A percentile compares a stretch with the other conserved stretches of the same genome.
These are phyloP conservation scores for Ceratonia siliqua DNA, from an alignment of 306 rosid genomes.

Conservation along the genomic window DNA sequence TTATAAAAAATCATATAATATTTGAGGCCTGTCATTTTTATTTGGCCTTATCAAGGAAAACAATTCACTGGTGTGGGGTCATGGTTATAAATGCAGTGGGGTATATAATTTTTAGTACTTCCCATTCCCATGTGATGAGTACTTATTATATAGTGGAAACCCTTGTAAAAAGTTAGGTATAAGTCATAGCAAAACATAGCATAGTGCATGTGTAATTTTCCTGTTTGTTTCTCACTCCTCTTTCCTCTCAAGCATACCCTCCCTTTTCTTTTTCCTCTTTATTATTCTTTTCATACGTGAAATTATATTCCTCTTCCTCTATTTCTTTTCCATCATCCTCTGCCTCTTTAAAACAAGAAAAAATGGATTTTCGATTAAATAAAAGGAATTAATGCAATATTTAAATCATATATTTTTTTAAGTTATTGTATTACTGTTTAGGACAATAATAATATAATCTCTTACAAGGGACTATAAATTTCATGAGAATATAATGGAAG, in stretches of 20 bases:
- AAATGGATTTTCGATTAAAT: background rate
- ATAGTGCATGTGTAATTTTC: background rate
- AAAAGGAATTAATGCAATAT: background rate
- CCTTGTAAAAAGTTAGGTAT: conserved; percentile 35
- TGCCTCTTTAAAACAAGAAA: background rate
- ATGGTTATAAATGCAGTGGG: conserved; percentile 32
- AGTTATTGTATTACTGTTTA: no score
- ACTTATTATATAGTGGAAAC: conserved; percentile 36
- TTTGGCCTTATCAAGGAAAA: conserved; percentile 13
- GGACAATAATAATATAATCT: no score
- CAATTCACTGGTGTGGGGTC: conserved; percentile 1
- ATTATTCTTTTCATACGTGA: conserved; percentile 19
- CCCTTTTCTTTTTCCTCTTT: background rate
- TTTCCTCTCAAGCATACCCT: background rate
- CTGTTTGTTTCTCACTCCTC: background rate
- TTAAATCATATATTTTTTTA: no score
- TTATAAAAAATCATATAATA: background rate
- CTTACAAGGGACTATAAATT: no score
- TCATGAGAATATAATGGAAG: no score
- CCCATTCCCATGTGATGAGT: conserved; percentile 26
- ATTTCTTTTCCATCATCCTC: background rate
- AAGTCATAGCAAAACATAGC: conserved; percentile 19
- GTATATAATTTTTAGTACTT: background rate
- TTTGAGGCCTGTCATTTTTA: background rate
- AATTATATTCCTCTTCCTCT: background rate